Evolutionary conservation across 73 alveolate genomes (phyloP).

Genomic region (Stentor coeruleus): DNA sequence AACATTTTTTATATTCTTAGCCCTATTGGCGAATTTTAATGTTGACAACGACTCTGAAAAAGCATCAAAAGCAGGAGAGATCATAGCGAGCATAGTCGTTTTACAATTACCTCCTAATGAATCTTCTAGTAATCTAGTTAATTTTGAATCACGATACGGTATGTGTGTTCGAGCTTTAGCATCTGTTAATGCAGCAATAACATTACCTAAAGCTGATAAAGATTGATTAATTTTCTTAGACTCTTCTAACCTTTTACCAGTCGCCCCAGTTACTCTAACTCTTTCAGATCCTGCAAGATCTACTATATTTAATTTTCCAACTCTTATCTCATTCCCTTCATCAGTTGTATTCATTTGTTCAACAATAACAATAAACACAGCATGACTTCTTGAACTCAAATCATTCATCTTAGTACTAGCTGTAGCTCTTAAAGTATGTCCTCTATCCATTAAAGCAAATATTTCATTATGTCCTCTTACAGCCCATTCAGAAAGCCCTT

Average conservation of each 20-base stretch:
- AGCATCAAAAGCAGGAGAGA: slow-evolving; percentile 69
- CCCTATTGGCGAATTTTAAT: slow-evolving; percentile 88
- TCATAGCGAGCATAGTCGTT: slow-evolving; percentile 92
- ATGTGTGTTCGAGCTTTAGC: slow-evolving; percentile 57
- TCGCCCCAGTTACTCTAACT: slow-evolving; percentile 56
- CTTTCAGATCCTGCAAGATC: slow-evolving; percentile 97
- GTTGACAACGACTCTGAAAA: slow-evolving; percentile 92
- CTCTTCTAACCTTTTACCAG: slow-evolving; percentile 74
- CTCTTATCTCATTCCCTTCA: slow-evolving; percentile 33
- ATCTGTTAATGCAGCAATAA: slow-evolving; percentile 84
- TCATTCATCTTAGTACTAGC: slow-evolving; percentile 82
- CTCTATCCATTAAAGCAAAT: slow-evolving; percentile 58
- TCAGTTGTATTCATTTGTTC: slow-evolving; percentile 35
- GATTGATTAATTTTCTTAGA: slow-evolving; percentile 93
- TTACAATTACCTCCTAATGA: slow-evolving; percentile 92
- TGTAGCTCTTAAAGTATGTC: slow-evolving; percentile 76
- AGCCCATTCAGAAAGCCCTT: slow-evolving; percentile 61
- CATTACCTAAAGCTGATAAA: slow-evolving; percentile 88
- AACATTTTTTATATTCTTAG: slow-evolving; percentile 81
- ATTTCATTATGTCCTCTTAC: slow-evolving; percentile 69
- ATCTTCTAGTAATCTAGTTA: slow-evolving; percentile 88
- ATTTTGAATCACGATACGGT: slow-evolving; percentile 96
- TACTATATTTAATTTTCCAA: slow-evolving; percentile 68
- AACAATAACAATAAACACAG: slow-evolving; percentile 62
- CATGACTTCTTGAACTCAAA: slow-evolving; percentile 85